These are phyloP conservation scores for Clavariopsis aquatica DNA, from an alignment of 495 filamentous ascomycete species.

Conservation along the genomic window DNA sequence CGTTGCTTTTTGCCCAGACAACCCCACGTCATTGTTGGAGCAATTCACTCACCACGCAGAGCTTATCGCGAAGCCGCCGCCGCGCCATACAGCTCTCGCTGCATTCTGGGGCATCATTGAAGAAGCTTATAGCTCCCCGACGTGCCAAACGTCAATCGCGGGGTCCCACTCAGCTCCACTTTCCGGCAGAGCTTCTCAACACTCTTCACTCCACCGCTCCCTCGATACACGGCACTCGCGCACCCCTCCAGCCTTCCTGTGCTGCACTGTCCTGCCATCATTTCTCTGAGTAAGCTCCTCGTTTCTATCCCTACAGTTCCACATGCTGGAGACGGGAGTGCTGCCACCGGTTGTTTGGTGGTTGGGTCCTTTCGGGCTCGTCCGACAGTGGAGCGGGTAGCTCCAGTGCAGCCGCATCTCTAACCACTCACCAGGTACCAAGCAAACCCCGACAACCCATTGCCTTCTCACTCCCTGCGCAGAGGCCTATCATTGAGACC, in stretches of 20 bases:
- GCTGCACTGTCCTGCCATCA: no score
- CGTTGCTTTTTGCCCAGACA: constrained; percentile 3
- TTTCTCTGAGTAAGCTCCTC: no score
- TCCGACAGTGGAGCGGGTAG: not conserved
- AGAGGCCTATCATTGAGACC: no score
- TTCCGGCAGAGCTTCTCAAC: not conserved
- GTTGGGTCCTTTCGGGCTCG: not conserved
- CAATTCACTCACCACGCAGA: constrained; percentile 5
- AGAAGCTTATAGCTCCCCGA: not conserved
- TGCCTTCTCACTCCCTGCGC: no score
- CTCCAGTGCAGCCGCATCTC: no score
- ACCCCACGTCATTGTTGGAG: constrained; percentile 13
- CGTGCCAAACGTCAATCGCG: not conserved
- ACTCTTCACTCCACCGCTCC: not conserved
- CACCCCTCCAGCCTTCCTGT: no score
- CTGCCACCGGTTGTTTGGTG: not conserved
- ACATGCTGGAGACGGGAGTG: no score
- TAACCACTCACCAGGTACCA: no score
- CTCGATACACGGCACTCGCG: no score
- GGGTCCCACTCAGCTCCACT: not conserved
- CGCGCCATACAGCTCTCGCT: not conserved
- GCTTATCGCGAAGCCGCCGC: not conserved
- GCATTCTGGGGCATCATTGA: not conserved
- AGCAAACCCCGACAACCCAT: no score
- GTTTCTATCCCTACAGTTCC: no score